Evolutionary conservation across 1,139 yeast genomes (phyloP).

Genomic region (Petasospora rhodanensis): DNA sequence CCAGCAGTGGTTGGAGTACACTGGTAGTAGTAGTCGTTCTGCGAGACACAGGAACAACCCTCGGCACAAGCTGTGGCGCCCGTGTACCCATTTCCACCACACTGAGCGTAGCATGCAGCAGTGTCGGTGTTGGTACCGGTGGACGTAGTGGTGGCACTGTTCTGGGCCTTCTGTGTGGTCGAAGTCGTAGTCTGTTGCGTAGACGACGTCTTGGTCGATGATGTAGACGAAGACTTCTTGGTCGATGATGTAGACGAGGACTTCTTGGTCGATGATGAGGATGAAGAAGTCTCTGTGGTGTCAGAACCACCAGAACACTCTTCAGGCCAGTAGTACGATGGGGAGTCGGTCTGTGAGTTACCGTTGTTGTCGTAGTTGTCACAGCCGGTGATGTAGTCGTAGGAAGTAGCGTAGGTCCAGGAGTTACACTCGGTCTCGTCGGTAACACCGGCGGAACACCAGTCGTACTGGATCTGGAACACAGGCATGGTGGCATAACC

Average conservation of each 20-base stretch:
- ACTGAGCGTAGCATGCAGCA: slow-evolving; percentile 28
- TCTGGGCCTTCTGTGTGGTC: slow-evolving; percentile 2
- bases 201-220: slow-evolving; percentile 5
- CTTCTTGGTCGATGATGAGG: neutral
- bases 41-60: slow-evolving; percentile 22
- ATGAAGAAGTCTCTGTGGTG: neutral
- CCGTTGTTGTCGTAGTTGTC: slow-evolving; percentile 13
- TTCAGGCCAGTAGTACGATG: slow-evolving; percentile 13
- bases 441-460: slow-evolving; percentile 20
- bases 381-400: slow-evolving; percentile 22
- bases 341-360: slow-evolving; percentile 14
- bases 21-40: slow-evolving; percentile 12
- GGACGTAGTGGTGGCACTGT: slow-evolving; percentile 1
- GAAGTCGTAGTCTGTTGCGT: slow-evolving; percentile 3
- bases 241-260: neutral
- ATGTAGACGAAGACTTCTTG: slow-evolving; percentile 7
- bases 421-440: slow-evolving; percentile 14
- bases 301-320: slow-evolving; percentile 6
- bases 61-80: slow-evolving; percentile 27
- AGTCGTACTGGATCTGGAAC: slow-evolving; percentile 14
- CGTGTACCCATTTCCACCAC: slow-evolving; percentile 28
- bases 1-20: slow-evolving; percentile 14
- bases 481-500: slow-evolving; percentile 6
- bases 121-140: slow-evolving; percentile 2
- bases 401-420: slow-evolving; percentile 18